phyloP scores from a whole-genome alignment of 2,329 filamentous ascomycete genomes.

The Alternaria sp. region DNA sequence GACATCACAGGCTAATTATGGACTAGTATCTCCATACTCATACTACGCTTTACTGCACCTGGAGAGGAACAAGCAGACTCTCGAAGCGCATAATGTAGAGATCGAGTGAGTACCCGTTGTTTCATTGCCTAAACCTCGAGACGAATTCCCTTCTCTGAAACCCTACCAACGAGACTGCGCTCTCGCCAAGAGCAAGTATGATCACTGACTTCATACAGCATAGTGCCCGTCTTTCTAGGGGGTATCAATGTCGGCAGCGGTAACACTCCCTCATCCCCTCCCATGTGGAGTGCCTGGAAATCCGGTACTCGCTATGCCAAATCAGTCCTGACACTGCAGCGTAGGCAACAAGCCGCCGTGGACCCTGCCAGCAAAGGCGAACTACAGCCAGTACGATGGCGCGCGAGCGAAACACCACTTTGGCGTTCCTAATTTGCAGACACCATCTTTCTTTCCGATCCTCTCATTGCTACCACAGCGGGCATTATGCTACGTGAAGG shows the following conservation, averaged over 20 bases:
- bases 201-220: constrained; percentile 52
- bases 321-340: constrained; percentile 7
- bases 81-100: constrained; percentile 65
- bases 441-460: constrained; percentile 61
- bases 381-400: constrained; percentile 60
- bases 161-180: neutral
- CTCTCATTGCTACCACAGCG: constrained; percentile 66
- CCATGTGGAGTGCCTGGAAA: neutral
- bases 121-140: neutral
- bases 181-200: neutral
- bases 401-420: constrained; percentile 60
- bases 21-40: constrained; percentile 66
- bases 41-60: constrained; percentile 64
- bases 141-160: neutral
- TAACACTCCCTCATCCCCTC: constrained; percentile 22
- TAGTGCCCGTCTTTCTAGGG: constrained; percentile 72
- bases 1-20: constrained; percentile 12
- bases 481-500: constrained; percentile 70
- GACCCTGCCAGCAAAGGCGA: constrained; percentile 70
- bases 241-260: constrained; percentile 53
- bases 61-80: constrained; percentile 59
- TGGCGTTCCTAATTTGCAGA: constrained; percentile 49
- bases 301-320: neutral
- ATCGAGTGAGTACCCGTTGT: constrained; percentile 63
- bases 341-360: constrained; percentile 77